Percentiles rank a stretch among this genome's conserved stretches.
These are phyloP conservation scores for Aureobasidium sp. DNA, from an alignment of 2,329 filamentous ascomycete genomes.

Conservation along the genomic window DNA sequence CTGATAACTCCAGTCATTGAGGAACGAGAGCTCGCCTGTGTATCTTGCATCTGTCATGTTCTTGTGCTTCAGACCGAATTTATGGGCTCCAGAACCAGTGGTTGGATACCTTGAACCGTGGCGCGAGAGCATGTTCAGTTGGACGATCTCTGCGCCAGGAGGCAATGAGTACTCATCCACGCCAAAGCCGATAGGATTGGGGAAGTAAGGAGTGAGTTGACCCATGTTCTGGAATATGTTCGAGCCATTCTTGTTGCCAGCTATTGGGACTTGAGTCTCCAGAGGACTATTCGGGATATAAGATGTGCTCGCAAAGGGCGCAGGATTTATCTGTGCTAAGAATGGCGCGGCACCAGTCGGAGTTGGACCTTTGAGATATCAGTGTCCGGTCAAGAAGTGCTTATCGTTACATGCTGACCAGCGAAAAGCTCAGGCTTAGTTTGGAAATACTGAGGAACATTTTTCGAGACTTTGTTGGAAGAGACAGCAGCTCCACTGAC, in stretches of 20 bases:
- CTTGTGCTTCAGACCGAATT: conserved; percentile 50
- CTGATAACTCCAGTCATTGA: conserved; percentile 60
- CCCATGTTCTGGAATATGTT: conserved; percentile 67
- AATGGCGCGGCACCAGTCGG: conserved; percentile 63
- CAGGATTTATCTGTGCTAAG: conserved; percentile 61
- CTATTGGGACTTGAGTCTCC: conserved; percentile 61
- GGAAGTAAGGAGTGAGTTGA: conserved; percentile 60
- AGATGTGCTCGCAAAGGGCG: conserved; percentile 51
- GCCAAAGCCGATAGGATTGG: conserved; percentile 61
- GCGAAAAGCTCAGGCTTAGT: conserved; percentile 49
- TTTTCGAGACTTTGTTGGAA: conserved; percentile 12
- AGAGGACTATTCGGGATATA: conserved; percentile 63
- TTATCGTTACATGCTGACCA: conserved; percentile 19
- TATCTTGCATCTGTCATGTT: conserved; percentile 49
- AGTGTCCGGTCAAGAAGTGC: background rate
- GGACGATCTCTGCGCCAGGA: conserved; percentile 56
- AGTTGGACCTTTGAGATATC: conserved; percentile 46
- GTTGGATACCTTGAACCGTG: conserved; percentile 70
- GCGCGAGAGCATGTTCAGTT: conserved; percentile 64
- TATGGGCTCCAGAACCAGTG: conserved; percentile 45
- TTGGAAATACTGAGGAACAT: conserved; percentile 56
- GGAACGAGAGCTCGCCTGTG: conserved; percentile 53
- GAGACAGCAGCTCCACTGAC: conserved; percentile 19
- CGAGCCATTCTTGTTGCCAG: conserved; percentile 48
- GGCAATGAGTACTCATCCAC: conserved; percentile 64